A percentile compares a stretch with the other conserved stretches of the same genome.
Conservation (phyloP, 768 basidiomycete species). For the Termitomyces titanicus region DNA sequence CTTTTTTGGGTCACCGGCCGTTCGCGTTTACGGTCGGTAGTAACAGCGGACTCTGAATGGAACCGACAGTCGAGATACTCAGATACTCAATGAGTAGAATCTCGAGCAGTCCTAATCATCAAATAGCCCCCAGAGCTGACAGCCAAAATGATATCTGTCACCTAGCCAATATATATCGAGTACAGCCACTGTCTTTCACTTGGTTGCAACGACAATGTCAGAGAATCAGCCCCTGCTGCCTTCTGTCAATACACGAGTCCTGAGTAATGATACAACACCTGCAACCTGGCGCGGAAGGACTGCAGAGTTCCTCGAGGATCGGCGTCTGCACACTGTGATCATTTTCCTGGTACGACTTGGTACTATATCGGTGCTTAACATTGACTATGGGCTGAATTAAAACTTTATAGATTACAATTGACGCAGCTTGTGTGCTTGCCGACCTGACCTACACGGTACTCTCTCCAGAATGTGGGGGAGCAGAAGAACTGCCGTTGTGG, state of each 20-base stretch:
- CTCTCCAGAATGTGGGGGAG: constrained; percentile 39
- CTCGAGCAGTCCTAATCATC: too few relatives aligned
- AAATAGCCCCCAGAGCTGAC: too few relatives aligned
- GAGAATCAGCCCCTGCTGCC: constrained; percentile 49
- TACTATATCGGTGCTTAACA: too few relatives aligned
- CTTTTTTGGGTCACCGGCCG: too few relatives aligned
- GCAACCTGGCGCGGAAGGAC: constrained; percentile 29
- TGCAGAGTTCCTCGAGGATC: constrained; percentile 50
- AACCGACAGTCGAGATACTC: too few relatives aligned
- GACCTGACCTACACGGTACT: constrained; percentile 72
- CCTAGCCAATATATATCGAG: too few relatives aligned
- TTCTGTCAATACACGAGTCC: constrained; percentile 5
- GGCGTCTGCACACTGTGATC: constrained; percentile 50
- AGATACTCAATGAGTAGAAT: too few relatives aligned
- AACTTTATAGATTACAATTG: constrained; percentile 49
- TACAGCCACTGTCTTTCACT: not conserved
- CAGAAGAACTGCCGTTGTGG: constrained; percentile 49
- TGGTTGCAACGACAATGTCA: constrained; percentile 26
- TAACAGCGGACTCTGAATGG: too few relatives aligned
- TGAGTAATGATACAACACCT: not conserved
- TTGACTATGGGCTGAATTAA: not conserved
- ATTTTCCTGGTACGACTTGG: constrained; percentile 47
- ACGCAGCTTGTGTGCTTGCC: constrained; percentile 66
- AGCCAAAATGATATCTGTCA: too few relatives aligned
- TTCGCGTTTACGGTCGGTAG: too few relatives aligned